Evolutionary conservation across 768 basidiomycete genomes (phyloP).

Genomic region (Agrocybe chaxingu): DNA sequence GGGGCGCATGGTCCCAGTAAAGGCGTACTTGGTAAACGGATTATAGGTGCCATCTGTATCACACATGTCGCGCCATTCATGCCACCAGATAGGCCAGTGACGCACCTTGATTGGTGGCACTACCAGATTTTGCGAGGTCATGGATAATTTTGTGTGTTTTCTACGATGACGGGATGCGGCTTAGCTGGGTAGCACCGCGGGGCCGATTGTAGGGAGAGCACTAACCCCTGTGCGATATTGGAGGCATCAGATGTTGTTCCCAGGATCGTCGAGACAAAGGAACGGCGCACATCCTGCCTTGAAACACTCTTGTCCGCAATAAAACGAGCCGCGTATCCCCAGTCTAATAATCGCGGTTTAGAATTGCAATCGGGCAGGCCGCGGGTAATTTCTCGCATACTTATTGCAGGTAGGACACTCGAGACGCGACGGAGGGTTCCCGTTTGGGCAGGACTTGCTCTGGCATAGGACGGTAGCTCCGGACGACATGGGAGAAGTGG

Average conservation of each 20-base stretch:
- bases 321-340: constrained; percentile 81
- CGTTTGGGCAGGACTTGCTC: constrained; percentile 69
- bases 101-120: constrained; percentile 1
- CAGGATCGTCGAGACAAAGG: constrained; percentile 7
- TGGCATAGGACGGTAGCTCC: constrained; percentile 50
- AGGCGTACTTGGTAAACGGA: constrained; percentile 74
- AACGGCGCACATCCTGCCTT: constrained; percentile 80
- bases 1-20: constrained; percentile 77
- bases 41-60: constrained; percentile 70
- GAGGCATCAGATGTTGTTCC: constrained; percentile 8
- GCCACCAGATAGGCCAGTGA: constrained; percentile 7
- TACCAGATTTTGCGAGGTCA: constrained; percentile 45
- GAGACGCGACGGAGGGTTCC: constrained; percentile 79
- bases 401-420: constrained; percentile 96
- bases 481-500: constrained; percentile 15
- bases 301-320: constrained; percentile 96
- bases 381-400: constrained; percentile 39
- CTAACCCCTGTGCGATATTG: constrained; percentile 31
- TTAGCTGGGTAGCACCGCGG: constrained; percentile 4
- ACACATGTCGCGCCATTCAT: background rate
- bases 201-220: background rate
- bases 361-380: background rate
- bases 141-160: constrained; percentile 83
- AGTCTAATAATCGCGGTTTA: constrained; percentile 42
- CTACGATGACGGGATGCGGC: constrained; percentile 32